phyloP scores from a whole-genome alignment of 345 rosid genomes.

The Eucalyptus marginata region DNA sequence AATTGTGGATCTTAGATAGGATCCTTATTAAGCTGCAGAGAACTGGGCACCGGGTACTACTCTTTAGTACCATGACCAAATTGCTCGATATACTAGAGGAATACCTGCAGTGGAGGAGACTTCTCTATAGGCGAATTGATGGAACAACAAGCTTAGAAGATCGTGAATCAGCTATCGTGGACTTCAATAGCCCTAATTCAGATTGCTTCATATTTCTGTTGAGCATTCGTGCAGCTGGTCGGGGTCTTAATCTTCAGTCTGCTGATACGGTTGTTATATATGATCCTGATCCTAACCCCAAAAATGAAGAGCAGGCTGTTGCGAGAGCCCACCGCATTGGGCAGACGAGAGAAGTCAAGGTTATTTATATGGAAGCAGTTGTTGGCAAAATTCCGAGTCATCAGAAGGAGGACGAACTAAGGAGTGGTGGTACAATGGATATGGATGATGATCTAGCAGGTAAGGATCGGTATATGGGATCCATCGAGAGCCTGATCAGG shows the following conservation, averaged over 20 bases:
- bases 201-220: conserved; percentile 96
- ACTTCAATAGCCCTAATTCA: conserved; percentile 72
- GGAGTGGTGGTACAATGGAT: conserved; percentile 81
- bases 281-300: conserved; percentile 99
- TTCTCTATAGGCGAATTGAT: conserved; percentile 91
- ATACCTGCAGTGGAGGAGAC: conserved; percentile 89
- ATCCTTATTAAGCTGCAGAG: conserved; percentile 90
- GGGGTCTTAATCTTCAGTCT: conserved; percentile 99
- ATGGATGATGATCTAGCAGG: conserved; percentile 97
- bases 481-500: conserved; percentile 98
- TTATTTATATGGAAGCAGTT: conserved; percentile 98
- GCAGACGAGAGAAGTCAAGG: conserved; percentile 94
- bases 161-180: conserved; percentile 98
- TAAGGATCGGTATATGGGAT: conserved; percentile 93
- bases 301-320: conserved; percentile 99
- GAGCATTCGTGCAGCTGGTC: conserved; percentile 98
- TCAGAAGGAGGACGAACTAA: conserved; percentile 87
- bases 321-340: conserved; percentile 99
- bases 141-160: conserved; percentile 99
- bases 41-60: conserved; percentile 93
- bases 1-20: conserved; percentile 92
- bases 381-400: conserved; percentile 86
- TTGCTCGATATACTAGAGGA: conserved; percentile 98
- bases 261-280: conserved; percentile 98
- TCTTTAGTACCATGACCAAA: conserved; percentile 99